A percentile compares a stretch with the other conserved stretches of the same genome.
Evolutionary conservation across 495 filamentous ascomycete genomes (phyloP).

Genomic region (Cairneyella variabilis): DNA sequence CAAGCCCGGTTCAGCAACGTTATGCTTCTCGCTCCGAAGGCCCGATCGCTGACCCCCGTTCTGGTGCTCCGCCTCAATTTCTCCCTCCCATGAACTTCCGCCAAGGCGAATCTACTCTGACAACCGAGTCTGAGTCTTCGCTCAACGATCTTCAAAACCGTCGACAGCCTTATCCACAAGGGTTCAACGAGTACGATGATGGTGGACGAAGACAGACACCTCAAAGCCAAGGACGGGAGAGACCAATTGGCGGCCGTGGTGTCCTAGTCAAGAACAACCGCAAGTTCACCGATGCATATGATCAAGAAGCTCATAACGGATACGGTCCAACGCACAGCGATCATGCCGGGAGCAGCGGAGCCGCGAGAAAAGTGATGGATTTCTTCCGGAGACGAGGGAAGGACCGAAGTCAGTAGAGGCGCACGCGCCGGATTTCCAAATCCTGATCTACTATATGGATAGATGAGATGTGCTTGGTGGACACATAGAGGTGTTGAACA

Average conservation of each 20-base stretch:
- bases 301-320: slow-evolving; percentile 48
- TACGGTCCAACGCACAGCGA: slow-evolving; percentile 45
- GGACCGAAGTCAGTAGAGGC: slow-evolving; percentile 34
- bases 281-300: slow-evolving; percentile 88
- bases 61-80: slow-evolving; percentile 34
- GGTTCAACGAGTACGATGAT: slow-evolving; percentile 35
- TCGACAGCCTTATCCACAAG: slow-evolving; percentile 21
- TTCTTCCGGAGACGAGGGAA: slow-evolving; percentile 88
- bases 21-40: slow-evolving; percentile 17
- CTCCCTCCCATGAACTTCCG: slow-evolving; percentile 33
- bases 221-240: slow-evolving; percentile 14
- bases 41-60: slow-evolving; percentile 32
- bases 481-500: too few species aligned
- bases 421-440: neutral
- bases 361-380: slow-evolving; percentile 93
- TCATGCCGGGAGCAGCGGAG: slow-evolving; percentile 77
- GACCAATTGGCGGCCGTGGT: slow-evolving; percentile 37
- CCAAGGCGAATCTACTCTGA: slow-evolving; percentile 39
- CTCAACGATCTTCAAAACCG: slow-evolving; percentile 30
- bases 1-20: slow-evolving; percentile 29
- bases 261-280: slow-evolving; percentile 78
- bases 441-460: neutral
- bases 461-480: neutral
- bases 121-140: slow-evolving; percentile 46
- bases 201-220: slow-evolving; percentile 15